Evolutionary conservation across 345 rosid genomes (phyloP), one percentile per base, ranked within the genome.

Genomic region (Cardamine chenopodiifolia): DNA sequence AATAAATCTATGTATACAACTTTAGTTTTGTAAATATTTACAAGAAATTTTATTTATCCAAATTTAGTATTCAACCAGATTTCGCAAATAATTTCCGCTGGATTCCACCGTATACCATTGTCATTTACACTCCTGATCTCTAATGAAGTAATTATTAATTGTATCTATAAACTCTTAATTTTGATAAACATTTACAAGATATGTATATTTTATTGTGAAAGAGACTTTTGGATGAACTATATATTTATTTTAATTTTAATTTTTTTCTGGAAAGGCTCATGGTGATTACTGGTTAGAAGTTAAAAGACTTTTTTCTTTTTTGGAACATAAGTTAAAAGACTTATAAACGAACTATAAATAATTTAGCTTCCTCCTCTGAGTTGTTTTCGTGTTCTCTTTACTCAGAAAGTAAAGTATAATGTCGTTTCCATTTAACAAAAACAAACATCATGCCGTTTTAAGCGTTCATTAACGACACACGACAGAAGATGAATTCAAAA

Each of bases 401-500:
- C 9, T n/a, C 39, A 56, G 6, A 37, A 61, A 26, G n/a, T 62
- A 18, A 17, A 26, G 1, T 32, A 57, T 71, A 20, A 13, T 53
- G 63, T 19, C 45, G 76, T 74, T 64, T 58, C 7, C 2, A 0
- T 7, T 50, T 8, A 7, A 31, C 9, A 32, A 58, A 56, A 20
- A 1, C 12, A 57, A 49, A 57, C 45, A n/a, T 14, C 29, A 2
- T 39, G 72, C 19, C 48, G 68, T 77, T 48, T 48, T 29, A 31
- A 1, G 2, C 9, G 1, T 6, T n/a, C 45, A 47, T 19, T 32
- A 57, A 64, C 80, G 54, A 48, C 76, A 48, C 71, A 48, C 56
- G 48, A 25, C 60, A 39, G 32, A 11, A 35, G 75, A 47, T 71
- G 67, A 71, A 50, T 72, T 66, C 73, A 72, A 72, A 78, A 53